A percentile compares a stretch with the other conserved stretches of the same genome.
phyloP scores from a whole-genome alignment of 257 asterid genomes.

The Nicotiana attenuata region DNA sequence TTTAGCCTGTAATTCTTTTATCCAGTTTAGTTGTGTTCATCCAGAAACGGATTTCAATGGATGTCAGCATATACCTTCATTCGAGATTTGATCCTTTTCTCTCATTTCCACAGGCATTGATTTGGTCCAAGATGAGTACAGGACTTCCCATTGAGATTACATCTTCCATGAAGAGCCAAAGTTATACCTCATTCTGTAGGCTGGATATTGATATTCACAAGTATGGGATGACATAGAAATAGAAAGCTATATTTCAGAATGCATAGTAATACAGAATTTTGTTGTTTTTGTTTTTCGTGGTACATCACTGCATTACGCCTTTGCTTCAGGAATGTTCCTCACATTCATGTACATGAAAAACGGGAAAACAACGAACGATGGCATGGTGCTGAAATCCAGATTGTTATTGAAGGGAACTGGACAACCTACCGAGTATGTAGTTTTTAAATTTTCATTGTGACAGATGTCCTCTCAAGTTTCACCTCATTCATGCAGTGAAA shows the following conservation, averaged over 20 bases:
- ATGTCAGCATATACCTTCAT: background rate
- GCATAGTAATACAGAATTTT: background rate
- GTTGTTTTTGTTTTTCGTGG: background rate
- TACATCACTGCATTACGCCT: background rate
- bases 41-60: background rate
- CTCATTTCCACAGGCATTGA: constrained; percentile 64
- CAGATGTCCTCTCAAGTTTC: background rate
- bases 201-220: constrained; percentile 77
- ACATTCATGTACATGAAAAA: constrained; percentile 78
- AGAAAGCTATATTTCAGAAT: constrained; percentile 7
- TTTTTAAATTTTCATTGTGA: background rate
- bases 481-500: background rate
- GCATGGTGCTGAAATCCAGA: constrained; percentile 95
- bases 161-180: constrained; percentile 77
- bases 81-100: background rate
- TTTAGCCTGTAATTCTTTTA: background rate
- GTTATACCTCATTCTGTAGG: constrained; percentile 72
- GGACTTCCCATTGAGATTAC: constrained; percentile 85
- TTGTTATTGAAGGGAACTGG: constrained; percentile 94
- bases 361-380: constrained; percentile 50
- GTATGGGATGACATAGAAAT: constrained; percentile 16
- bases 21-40: constrained; percentile 4
- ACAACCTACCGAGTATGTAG: constrained; percentile 78
- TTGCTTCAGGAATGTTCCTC: constrained; percentile 67
- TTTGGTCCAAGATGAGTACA: constrained; percentile 98